A percentile compares a stretch with the other conserved stretches of the same genome.
phyloP scores from a whole-genome alignment of 2,329 filamentous ascomycete genomes.

The Aspergillus ruber region DNA sequence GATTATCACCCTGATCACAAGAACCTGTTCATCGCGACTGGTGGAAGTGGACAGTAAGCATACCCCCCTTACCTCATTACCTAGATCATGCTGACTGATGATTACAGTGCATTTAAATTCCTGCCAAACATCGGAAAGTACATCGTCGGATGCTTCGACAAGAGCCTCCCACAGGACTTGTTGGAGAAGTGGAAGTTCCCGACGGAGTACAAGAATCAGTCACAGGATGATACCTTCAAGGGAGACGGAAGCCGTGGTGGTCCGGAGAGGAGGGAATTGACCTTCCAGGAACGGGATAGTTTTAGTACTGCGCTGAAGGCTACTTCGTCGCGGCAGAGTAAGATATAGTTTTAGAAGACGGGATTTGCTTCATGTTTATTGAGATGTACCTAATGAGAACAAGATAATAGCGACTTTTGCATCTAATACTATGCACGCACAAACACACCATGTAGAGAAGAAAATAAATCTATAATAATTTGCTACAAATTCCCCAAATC shows the following conservation, averaged over 20 bases:
- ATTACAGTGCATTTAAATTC: constrained; percentile 57
- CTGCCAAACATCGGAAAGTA: constrained; percentile 53
- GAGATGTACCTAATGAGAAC: no score
- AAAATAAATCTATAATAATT: not conserved
- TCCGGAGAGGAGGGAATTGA: constrained; percentile 21
- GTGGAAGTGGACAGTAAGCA: constrained; percentile 26
- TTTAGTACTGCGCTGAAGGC: constrained; percentile 13
- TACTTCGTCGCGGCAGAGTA: constrained; percentile 15
- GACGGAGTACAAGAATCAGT: constrained; percentile 13
- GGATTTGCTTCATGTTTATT: not conserved
- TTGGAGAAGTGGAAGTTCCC: constrained; percentile 52
- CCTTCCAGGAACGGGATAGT: constrained; percentile 6
- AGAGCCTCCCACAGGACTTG: constrained; percentile 44
- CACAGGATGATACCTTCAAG: constrained; percentile 11
- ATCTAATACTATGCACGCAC: no score
- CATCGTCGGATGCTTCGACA: constrained; percentile 51
- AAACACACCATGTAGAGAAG: not conserved
- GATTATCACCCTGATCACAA: constrained; percentile 57
- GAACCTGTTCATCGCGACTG: constrained; percentile 24
- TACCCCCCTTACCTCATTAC: no score
- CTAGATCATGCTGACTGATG: no score
- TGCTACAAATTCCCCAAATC: constrained; percentile 29
- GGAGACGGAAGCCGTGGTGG: constrained; percentile 29
- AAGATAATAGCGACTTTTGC: constrained; percentile 6
- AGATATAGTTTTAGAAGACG: constrained; percentile 14